These are phyloP conservation scores for Elaeis guineensis DNA, from an alignment of 176 grass and related monocot genomes.

Conservation along the genomic window DNA sequence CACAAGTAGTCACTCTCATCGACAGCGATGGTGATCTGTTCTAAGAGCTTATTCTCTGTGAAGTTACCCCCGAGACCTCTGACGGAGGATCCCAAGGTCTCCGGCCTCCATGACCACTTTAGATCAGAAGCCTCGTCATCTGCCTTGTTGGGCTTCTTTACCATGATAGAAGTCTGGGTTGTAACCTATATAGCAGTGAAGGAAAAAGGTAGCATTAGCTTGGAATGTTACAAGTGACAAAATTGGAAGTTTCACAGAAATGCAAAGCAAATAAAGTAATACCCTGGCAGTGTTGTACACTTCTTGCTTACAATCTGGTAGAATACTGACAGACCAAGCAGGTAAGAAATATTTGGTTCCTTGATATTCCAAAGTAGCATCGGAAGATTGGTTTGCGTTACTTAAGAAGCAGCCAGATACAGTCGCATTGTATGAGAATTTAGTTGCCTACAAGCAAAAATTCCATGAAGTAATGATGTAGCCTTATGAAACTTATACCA, in stretches of 20 bases:
- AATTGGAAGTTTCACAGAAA: no score
- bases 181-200: constrained; percentile 30
- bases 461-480: background rate
- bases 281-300: constrained; percentile 74
- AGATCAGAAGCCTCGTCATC: constrained; percentile 7
- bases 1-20: constrained; percentile 87
- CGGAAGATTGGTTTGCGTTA: constrained; percentile 35
- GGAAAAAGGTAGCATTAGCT: no score
- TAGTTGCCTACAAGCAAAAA: constrained; percentile 35
- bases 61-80: constrained; percentile 1
- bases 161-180: constrained; percentile 59
- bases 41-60: constrained; percentile 26
- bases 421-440: constrained; percentile 21
- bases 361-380: constrained; percentile 37
- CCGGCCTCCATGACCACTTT: constrained; percentile 36
- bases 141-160: constrained; percentile 29
- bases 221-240: no score
- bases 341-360: constrained; percentile 33
- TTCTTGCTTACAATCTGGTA: constrained; percentile 54
- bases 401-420: constrained; percentile 59
- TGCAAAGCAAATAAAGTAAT: background rate
- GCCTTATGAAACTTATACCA: no score
- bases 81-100: constrained; percentile 11
- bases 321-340: constrained; percentile 77
- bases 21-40: constrained; percentile 22